Base-by-base conservation (phyloP, 306 rosid genomes). In the Carpinus viminea region DNA sequence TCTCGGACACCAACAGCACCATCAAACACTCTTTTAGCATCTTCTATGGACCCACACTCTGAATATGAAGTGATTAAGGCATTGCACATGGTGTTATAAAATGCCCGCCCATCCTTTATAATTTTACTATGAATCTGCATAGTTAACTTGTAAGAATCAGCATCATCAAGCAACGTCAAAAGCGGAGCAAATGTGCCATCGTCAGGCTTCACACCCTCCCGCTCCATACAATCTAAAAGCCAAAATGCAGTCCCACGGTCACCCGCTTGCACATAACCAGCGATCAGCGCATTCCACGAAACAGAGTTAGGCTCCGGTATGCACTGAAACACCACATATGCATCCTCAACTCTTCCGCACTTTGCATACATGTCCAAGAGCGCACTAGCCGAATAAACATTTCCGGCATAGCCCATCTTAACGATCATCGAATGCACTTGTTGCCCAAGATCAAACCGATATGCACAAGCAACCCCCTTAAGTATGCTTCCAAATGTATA, bases 331-430 rank as follows among this genome's bases (percentile, higher is more conserved):
- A 87, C 88, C 68, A 61, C 38, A 70, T 24, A 77, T 0, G 94
- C 98, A 24, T 92, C 93, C 79, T 83, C 94, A 83, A 85, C 81
- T 64, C 87, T 89, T 73, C 81, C 86, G 80, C 98, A 90, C 83
- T 94, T 94, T 8, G 94, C 91, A 86, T 90, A 92, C 98, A 94
- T 90, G 62, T 94, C 98, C 83, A 90, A 52, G 66, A 92, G 96
- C 10, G 96, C 90, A 84, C 96, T 90, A 11, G 90, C 90, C 0
- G 89, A 83, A 68, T 88, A 89, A 45, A 94, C 84, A 59, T 90
- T 86, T 54, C 68, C 83, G 4, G 38, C 73, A 15, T 60, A 74
- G 52, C 94, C 96, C 75, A 78, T 83, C 85, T 94, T 94, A 75
- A 84, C 52, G 48, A 92, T 74, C 82, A 88, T 38, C 2, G 90